Base-by-base conservation (phyloP, 805 yeast genomes). In the Monosporozyma aquatica region DNA sequence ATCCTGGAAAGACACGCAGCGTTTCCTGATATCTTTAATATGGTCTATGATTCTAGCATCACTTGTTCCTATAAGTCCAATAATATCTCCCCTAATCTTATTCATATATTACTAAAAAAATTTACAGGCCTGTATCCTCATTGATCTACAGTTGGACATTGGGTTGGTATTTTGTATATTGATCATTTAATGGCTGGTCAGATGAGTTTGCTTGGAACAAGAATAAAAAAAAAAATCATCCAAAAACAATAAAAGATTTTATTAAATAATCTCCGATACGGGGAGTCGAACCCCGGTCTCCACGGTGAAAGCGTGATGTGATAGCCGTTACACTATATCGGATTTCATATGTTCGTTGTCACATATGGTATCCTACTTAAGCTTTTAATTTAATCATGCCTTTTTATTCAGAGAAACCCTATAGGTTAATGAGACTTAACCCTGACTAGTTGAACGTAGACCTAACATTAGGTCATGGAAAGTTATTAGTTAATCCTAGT, bases 291-390 rank as follows among this genome's bases (percentile, higher is more conserved):
- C 50, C 47, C 46, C 47, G 47, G 44, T 41, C 45, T 43, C 47
- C 45, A 46, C 47, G 47, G 47, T 43, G 47, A 44, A 42, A 44
- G 47, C 49, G 47, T 47, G 50, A 47, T 47, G 50, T 47, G 50
- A 47, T 47, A 47, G 50, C 50, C 47, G 50, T 47, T 44, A 47
- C 47, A 47, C 50, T 47, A 47, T 44, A 47, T 47, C 47, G 47
- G 49, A 46, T 18, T 30, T 28, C 13, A 29, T 28, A 30, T 5
- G 17, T 13, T 28, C 28, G 4, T 26, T 26, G n/a, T n/a, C n/a
- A n/a, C n/a, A n/a, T n/a, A n/a, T n/a, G n/a, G n/a, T n/a, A n/a
- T n/a, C n/a, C n/a, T n/a, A n/a, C n/a, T n/a, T n/a, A n/a, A n/a
- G n/a, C n/a, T n/a, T n/a, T n/a, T n/a, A n/a, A 23, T 23, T 23